These are phyloP conservation scores for Neofusicoccum sp. DNA, from an alignment of 2,329 filamentous ascomycete species.

Conservation along the genomic window DNA sequence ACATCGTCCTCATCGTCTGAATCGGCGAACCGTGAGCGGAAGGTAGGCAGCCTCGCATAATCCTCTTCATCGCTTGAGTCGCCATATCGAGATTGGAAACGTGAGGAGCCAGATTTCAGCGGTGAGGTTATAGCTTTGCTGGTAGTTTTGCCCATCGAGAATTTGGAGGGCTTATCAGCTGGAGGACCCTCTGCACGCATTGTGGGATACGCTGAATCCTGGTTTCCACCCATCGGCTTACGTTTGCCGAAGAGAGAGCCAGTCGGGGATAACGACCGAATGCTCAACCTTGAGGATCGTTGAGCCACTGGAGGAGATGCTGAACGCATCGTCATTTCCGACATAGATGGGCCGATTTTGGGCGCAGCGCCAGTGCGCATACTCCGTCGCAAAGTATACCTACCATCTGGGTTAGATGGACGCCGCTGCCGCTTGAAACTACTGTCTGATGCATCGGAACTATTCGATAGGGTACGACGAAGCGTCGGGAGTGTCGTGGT, in stretches of 20 bases:
- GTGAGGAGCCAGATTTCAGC: conserved; percentile 1
- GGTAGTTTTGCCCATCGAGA: neutral
- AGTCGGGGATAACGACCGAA: conserved; percentile 68
- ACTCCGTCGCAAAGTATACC: conserved; percentile 66
- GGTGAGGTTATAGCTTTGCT: neutral
- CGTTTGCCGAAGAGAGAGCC: conserved; percentile 49
- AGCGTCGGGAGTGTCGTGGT: conserved; percentile 32
- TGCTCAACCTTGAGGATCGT: conserved; percentile 59
- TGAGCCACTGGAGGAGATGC: conserved; percentile 24
- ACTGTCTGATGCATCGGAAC: conserved; percentile 55
- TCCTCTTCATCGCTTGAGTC: conserved; percentile 65
- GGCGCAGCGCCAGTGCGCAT: conserved; percentile 58
- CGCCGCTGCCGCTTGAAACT: conserved; percentile 71
- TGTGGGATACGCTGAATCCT: neutral
- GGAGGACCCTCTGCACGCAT: neutral
- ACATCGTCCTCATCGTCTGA: conserved; percentile 55
- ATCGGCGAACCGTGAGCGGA: conserved; percentile 50
- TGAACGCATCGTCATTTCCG: conserved; percentile 28
- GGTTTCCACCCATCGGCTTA: conserved; percentile 22
- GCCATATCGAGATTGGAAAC: conserved; percentile 55
- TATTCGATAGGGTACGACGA: conserved; percentile 31
- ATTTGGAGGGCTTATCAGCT: neutral
- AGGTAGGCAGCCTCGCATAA: conserved; percentile 32
- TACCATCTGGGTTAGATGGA: conserved; percentile 41
- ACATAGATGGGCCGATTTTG: conserved; percentile 44